A percentile compares a stretch with the other conserved stretches of the same genome.
Conservation (phyloP, 768 basidiomycete genomes). For the Suillus paluster region DNA sequence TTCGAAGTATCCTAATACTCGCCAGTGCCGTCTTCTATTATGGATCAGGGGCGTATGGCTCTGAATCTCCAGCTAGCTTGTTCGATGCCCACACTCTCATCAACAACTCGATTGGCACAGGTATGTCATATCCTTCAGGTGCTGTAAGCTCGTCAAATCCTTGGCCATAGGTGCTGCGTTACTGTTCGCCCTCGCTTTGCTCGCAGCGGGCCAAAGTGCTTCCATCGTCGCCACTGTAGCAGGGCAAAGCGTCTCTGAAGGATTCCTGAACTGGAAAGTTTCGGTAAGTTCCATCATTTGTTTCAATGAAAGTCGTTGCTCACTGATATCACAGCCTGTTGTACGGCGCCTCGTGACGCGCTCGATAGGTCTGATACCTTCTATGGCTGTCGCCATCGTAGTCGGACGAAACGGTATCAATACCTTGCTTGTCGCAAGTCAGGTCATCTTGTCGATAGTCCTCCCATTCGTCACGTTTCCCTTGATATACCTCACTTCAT, state of each 20-base stretch:
- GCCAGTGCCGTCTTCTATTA: slow-evolving; percentile 84
- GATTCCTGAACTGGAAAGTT: slow-evolving; percentile 85
- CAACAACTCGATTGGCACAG: slow-evolving; percentile 62
- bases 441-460: slow-evolving; percentile 83
- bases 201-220: slow-evolving; percentile 88
- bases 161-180: slow-evolving; percentile 66
- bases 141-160: slow-evolving; percentile 7
- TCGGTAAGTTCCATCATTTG: slow-evolving; percentile 52
- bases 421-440: slow-evolving; percentile 81
- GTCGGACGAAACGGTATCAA: slow-evolving; percentile 74
- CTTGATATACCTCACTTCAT: slow-evolving; percentile 73
- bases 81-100: slow-evolving; percentile 87
- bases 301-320: slow-evolving; percentile 30
- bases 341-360: slow-evolving; percentile 85
- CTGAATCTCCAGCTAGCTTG: slow-evolving; percentile 63
- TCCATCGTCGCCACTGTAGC: slow-evolving; percentile 89
- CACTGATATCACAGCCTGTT: slow-evolving; percentile 53
- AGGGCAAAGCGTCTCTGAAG: slow-evolving; percentile 90
- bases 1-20: slow-evolving; percentile 73
- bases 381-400: slow-evolving; percentile 75
- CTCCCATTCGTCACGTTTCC: slow-evolving; percentile 88
- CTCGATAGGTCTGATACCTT: slow-evolving; percentile 79
- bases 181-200: slow-evolving; percentile 86
- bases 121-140: slow-evolving; percentile 40
- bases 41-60: slow-evolving; percentile 43